Base-by-base conservation (phyloP, 1,139 yeast species). In the Scheffersomyces cryptocercus region DNA sequence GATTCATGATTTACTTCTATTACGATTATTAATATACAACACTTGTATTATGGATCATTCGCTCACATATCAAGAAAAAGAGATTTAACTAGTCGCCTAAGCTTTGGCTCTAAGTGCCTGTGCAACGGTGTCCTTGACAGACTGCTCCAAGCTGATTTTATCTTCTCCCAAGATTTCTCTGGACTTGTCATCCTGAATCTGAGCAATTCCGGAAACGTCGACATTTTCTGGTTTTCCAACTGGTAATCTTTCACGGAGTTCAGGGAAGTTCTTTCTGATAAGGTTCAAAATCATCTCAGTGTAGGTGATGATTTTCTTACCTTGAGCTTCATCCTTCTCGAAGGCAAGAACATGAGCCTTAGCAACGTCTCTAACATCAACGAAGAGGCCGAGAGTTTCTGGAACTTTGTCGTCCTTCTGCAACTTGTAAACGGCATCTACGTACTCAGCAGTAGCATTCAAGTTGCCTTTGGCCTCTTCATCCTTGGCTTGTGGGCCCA, bases 321-420 rank as follows among this genome's bases (percentile, higher is more conserved):
- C 58, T 12, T 50, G 41, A 13, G 64, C 54, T 5, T 53, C 54
- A 12, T 54, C 58, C 36, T 52, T 54, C 48, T 70, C 70, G 45
- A 77, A 60, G 0, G 77, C 77, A 34, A 55, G 50, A 9, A 79
- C 56, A 54, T 80, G 85, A 11, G 81, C 81, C 45, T 55, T 59
- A 4, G 84, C 82, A 8, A 76, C 75, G 52, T 80, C 82, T 41
- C 84, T 65, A 2, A 79, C 84, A 52, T 80, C 84, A 35, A 73
- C 66, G 55, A 54, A 64, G 2, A 42, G 44, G 31, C 16, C 64
- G 8, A 45, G 51, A n/a, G 50, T 39, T 24, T 41, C 29, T 8
- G 51, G 45, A 16, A 50, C 48, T 6, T 38, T 42, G 15, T 53
- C 52, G 6, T 46, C 46, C 1, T 55, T 49, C 10, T 43, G 47